Evolutionary conservation across 164 flowering plant genomes (phyloP).

Genomic region (Paratinospora sagittata): DNA sequence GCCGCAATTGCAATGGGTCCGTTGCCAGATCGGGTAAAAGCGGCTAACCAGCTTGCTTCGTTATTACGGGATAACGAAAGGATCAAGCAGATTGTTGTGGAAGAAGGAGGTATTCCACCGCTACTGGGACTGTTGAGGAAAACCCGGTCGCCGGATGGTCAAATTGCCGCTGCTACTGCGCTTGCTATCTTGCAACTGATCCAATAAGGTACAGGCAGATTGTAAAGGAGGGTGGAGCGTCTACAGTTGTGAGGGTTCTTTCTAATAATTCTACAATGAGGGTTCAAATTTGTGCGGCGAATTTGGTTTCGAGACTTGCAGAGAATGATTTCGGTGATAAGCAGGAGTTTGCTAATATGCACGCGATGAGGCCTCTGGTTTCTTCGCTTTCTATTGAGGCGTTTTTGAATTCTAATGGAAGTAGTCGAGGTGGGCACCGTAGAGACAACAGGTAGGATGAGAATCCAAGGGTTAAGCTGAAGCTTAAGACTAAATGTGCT

Average conservation of each 20-base stretch:
- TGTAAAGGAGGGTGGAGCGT: constrained; percentile 33
- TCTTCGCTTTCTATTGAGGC: no score
- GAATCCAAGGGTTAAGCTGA: constrained; percentile 44
- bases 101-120: constrained; percentile 67
- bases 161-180: constrained; percentile 55
- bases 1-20: constrained; percentile 52
- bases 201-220: constrained; percentile 44
- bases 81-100: constrained; percentile 59
- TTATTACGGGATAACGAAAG: constrained; percentile 56
- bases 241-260: constrained; percentile 44
- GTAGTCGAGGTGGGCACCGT: constrained; percentile 27
- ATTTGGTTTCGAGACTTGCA: constrained; percentile 59
- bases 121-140: constrained; percentile 57
- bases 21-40: constrained; percentile 45
- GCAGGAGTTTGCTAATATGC: constrained; percentile 66
- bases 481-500: constrained; percentile 53
- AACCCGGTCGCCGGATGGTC: constrained; percentile 45
- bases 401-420: constrained; percentile 27
- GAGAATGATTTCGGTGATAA: constrained; percentile 32
- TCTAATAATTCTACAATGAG: constrained; percentile 40
- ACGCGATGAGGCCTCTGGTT: constrained; percentile 55
- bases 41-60: constrained; percentile 52
- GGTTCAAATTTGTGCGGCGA: constrained; percentile 55
- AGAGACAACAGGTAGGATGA: constrained; percentile 51
- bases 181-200: constrained; percentile 40